Base-by-base conservation (phyloP, 768 basidiomycete genomes). In the Infundibulicybe gibba region DNA sequence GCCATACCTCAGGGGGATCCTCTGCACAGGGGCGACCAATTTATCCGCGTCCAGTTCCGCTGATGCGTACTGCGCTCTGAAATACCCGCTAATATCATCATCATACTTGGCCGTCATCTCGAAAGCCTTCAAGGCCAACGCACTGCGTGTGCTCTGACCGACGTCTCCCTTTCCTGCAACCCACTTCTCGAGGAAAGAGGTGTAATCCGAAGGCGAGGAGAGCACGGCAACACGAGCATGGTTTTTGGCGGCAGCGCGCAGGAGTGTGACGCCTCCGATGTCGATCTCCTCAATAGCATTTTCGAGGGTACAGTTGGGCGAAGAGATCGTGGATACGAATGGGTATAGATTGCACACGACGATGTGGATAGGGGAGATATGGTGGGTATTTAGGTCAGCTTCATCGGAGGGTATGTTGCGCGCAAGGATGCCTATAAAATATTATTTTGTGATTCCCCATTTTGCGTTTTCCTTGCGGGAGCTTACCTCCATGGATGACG, bases 271-370 rank as follows among this genome's bases (percentile, higher is more conserved):
- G 20, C 97, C 97, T 5, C 97, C 97, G 48, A 99, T 98, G 68
- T 99, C 97, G 55, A 99, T 88, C 67, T 99, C 97, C 64, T 99
- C 97, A 49, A 98, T 86, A 5, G 95, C 95, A 41, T 87, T 87
- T 3, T 90, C 82, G 49, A 97, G 81, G 10, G 91, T 94, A 69
- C 94, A 94, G 53, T 81, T 80, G 0, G 93, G 90, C 56, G 85
- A 81, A 0, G 94, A 79, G 62, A 95, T 90, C 41, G 94, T 97
- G 16, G 84, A 80, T 30, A 89, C 82, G 72, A 99, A 99, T 0
- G 97, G 97, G 73, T 99, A 98, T 44, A 99, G 83, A 65, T 99
- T 99, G 83, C 97, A 99, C 51, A 97, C 94, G 48, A 99, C 95
- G 71, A 99, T 87, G 47, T 88, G 85, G 69, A 98, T 97, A 51